A percentile compares a stretch with the other conserved stretches of the same genome.
phyloP scores from a whole-genome alignment of 371 early-diverging fungal genomes.

The Blastocladiella emersonii region DNA sequence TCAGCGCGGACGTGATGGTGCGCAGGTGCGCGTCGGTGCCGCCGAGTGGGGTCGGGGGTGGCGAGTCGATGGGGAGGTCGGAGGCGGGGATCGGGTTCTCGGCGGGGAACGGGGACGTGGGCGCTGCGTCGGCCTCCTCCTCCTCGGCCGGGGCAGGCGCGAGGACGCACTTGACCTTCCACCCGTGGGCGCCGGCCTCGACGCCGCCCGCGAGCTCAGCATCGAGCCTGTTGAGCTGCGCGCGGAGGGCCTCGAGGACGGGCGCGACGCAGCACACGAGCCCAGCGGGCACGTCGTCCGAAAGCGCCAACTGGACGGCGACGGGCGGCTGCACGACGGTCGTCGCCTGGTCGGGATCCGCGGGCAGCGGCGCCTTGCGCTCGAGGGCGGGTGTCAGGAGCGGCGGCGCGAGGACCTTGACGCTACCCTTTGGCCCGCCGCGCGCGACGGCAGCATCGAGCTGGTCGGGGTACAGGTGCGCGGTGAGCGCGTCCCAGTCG shows the following conservation, averaged over 20 bases:
- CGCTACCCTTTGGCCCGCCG: background rate
- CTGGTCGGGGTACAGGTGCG: background rate
- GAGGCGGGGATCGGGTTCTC: background rate
- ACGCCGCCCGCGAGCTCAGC: background rate
- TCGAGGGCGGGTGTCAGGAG: background rate
- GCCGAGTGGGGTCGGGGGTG: background rate
- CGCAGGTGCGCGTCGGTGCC: background rate
- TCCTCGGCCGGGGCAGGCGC: background rate
- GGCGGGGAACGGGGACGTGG: too few relatives aligned
- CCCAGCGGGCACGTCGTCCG: background rate
- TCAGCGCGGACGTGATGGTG: background rate
- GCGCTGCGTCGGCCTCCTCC: too few relatives aligned
- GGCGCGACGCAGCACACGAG: too few relatives aligned
- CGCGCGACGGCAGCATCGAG: background rate
- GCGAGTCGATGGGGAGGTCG: background rate
- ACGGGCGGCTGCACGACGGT: background rate
- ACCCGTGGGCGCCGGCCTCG: background rate
- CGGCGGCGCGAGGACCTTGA: background rate
- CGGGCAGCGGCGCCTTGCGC: background rate
- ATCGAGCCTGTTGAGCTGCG: too few relatives aligned
- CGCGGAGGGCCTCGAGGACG: too few relatives aligned
- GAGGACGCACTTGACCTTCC: background rate
- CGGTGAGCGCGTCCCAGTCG: background rate
- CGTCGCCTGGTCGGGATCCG: background rate
- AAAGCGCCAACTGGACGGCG: background rate